Evolutionary conservation across 495 filamentous ascomycete genomes (phyloP), one percentile per base, ranked within the genome.

Genomic region (Elaphomyces granulatus): DNA sequence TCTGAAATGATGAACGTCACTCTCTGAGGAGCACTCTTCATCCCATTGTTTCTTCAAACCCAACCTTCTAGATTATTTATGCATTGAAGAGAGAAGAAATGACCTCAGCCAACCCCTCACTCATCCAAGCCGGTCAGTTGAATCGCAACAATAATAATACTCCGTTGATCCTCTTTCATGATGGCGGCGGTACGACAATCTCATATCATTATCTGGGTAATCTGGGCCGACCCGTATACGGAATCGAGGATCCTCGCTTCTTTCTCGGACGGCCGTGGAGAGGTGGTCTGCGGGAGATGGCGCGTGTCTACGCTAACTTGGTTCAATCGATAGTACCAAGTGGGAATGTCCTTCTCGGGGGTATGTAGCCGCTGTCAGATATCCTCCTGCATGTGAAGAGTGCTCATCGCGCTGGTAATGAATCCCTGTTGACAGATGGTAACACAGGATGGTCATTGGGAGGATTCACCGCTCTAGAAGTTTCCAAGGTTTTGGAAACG

Each of bases 211-310:
- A 36, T 36, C 34, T 36, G 8, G 34, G 34, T 3, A 20, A 36
- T 3, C 3, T 36, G 34, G 21, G 21, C 21, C 34, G 34, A 10
- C 18, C 34, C 21, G 34, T 36, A 10, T 36, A 36, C n/a, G 34
- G 34, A 16, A 36, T 36, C 3, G 16, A 36, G 8, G 34, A 36
- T 12, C 34, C 34, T 36, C n/a, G 34, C 18, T 36, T 36, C n/a
- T 19, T 36, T 19, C 34, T 19, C 21, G 34, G 34, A 19, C 34
- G 34, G 3, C 34, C 34, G 4, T 36, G 34, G 34, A 3, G 3
- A 36, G 16, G n/a, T 36, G 34, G 34, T 36, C 18, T 36, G 3
- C 34, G 16, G 21, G 34, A 36, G 21, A 36, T 36, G 34, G 34
- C 34, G 18, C 34, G 34, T 12, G 21, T 20, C 14, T 36, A 36